These are phyloP conservation scores for Exophiala aquamarina DNA, from an alignment of 2,329 filamentous ascomycete genomes.

Conservation along the genomic window DNA sequence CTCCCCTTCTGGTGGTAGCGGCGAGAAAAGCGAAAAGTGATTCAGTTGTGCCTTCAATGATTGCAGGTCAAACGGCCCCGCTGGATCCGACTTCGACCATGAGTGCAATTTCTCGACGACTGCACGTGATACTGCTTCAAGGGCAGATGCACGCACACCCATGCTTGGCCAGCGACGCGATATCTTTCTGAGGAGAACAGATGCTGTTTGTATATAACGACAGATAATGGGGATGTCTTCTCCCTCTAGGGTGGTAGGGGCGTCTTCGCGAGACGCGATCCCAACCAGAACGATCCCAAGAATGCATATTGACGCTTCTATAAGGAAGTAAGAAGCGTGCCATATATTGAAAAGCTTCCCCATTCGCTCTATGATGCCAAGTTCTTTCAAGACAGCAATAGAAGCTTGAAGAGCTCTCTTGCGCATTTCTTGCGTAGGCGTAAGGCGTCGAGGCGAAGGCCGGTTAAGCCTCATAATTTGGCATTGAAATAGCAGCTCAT, in stretches of 20 bases:
- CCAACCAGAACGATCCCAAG: constrained; percentile 2
- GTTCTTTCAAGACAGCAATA: constrained; percentile 14
- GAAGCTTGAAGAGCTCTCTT: constrained; percentile 7
- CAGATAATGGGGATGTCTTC: constrained; percentile 10
- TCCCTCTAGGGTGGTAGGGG: constrained; percentile 2
- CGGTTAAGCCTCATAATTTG: constrained; percentile 15
- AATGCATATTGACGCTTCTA: constrained; percentile 9
- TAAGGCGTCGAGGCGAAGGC: constrained; percentile 10
- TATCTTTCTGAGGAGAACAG: constrained; percentile 10
- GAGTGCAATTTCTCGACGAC: constrained; percentile 6
- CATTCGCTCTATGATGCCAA: constrained; percentile 6
- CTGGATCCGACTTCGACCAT: constrained; percentile 6
- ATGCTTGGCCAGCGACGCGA: constrained; percentile 14
- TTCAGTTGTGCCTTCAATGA: constrained; percentile 1
- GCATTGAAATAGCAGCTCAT: constrained; percentile 14
- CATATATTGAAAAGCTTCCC: constrained; percentile 18
- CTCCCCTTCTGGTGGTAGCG: background rate
- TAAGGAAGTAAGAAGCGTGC: constrained; percentile 11
- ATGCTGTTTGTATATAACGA: constrained; percentile 10
- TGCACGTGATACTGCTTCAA: constrained; percentile 6
- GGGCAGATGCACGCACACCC: constrained; percentile 3
- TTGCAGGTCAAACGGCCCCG: background rate
- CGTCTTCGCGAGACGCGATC: background rate
- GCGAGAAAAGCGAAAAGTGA: constrained; percentile 3
- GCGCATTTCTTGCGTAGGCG: constrained; percentile 6